Evolutionary conservation across 2,329 filamentous ascomycete species (phyloP).

Genomic region (Magnaporthiopsis incrustans): DNA sequence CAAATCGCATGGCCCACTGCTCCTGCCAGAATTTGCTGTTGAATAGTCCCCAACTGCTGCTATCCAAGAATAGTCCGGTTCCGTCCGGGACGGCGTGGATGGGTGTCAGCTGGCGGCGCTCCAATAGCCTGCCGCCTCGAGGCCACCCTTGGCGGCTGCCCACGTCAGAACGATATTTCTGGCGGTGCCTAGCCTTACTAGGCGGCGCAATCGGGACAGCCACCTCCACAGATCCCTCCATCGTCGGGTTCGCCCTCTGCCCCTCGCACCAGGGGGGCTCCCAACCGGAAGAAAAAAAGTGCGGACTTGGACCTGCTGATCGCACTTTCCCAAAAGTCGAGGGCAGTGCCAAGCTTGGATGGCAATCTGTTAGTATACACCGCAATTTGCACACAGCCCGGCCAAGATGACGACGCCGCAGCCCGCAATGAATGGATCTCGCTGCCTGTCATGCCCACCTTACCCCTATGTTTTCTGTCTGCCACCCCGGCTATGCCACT

Average conservation of each 20-base stretch:
- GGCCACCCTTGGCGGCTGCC: not conserved
- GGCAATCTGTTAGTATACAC: too few relatives aligned
- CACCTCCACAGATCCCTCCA: not conserved
- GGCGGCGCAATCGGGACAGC: not conserved
- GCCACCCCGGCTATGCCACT: not conserved
- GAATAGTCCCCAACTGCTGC: too few relatives aligned
- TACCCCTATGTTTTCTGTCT: not conserved
- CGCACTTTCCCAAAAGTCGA: too few relatives aligned
- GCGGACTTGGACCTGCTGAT: too few relatives aligned
- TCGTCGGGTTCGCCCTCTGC: not conserved
- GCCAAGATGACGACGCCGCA: not conserved
- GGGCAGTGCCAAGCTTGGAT: too few relatives aligned
- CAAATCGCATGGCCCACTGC: too few relatives aligned
- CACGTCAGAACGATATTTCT: not conserved
- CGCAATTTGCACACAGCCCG: too few relatives aligned
- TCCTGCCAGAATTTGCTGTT: not conserved
- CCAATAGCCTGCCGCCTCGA: not conserved
- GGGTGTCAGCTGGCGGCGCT: not conserved
- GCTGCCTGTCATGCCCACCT: not conserved
- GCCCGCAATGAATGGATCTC: not conserved
- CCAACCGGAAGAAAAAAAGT: too few relatives aligned
- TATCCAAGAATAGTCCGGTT: too few relatives aligned
- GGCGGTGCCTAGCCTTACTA: not conserved
- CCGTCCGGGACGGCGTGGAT: not conserved
- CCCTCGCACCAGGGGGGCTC: too few relatives aligned